Evolutionary conservation across 2,329 filamentous ascomycete species (phyloP), one percentile per base, ranked within the genome.

Genomic region (Lachnellula subtilissima): DNA sequence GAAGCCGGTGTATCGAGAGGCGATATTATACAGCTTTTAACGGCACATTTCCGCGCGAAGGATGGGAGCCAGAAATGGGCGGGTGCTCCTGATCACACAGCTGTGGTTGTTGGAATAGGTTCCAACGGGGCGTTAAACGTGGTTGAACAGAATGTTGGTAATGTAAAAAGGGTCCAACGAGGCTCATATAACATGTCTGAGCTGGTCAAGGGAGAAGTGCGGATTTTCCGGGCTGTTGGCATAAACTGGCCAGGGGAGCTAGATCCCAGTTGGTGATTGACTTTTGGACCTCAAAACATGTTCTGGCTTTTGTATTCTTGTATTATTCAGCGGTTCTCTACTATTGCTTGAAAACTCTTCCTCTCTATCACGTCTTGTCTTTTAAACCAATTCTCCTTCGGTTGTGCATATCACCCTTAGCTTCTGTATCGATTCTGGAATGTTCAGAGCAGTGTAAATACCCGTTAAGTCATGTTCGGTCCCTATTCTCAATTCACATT

Each of bases 21-120:
- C 2, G 71, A 73, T 58, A 65, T 73, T n/a, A 50, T 74, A 9
- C 69, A 72, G 50, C 65, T 72, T 36, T 62, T 65, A 5, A 61
- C 58, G 14, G 62, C 67, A 19, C 60, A 66, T 37, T 72, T 72
- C 56, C 64, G 64, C 43, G 55, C 54, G 19, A 51, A 53, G 36
- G 59, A 64, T 53, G 68, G 67, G 12, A 58, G 62, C 11, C 48
- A 61, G 58, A 65, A 59, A 45, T 66, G 62, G 58, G 67, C 67
- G 7, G 70, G 67, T n/a, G 61, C 45, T 19, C 68, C 69, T 14
- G 67, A 71, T 61, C 70, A 73, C 62, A 71, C 70, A 4, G 64
- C 69, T 51, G 63, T 72, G 46, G 52, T 72, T 22, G 65, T 64
- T 47, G 62, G 56, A 4, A 65, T 71, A 19, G 59, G 62, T 2